Conservation (phyloP, 768 basidiomycete species). For the Pleurotus eryngii region DNA sequence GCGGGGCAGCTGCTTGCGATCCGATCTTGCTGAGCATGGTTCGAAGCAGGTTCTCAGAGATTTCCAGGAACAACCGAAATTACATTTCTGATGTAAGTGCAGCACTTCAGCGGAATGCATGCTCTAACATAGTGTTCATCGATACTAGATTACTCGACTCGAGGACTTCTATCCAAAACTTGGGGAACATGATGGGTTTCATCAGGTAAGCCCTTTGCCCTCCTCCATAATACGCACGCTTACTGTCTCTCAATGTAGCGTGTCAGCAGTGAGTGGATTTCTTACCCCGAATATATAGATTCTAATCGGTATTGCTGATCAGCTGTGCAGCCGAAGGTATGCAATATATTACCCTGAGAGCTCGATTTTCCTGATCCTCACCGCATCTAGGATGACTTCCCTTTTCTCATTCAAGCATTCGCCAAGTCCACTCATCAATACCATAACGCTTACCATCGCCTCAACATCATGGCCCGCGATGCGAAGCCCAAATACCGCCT, state of each 20-base stretch:
- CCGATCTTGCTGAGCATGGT: neutral
- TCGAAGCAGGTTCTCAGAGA: neutral
- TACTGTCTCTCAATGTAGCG: neutral
- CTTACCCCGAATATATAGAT: neutral
- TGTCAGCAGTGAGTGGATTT: neutral
- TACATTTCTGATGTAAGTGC: constrained; percentile 1
- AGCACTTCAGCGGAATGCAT: neutral
- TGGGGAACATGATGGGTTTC: constrained; percentile 2
- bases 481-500: neutral
- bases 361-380: no score
- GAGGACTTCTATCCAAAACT: constrained; percentile 4
- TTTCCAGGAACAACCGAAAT: neutral
- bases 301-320: neutral
- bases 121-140: neutral
- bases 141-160: neutral
- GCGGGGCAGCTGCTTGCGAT: neutral
- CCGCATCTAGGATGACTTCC: neutral
- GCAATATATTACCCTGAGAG: neutral
- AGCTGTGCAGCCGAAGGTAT: neutral
- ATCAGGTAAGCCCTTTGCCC: neutral
- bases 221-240: neutral
- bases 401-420: neutral
- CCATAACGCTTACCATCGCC: neutral
- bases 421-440: neutral
- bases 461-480: neutral